Evolutionary conservation across 2,329 filamentous ascomycete genomes (phyloP), one percentile per base, ranked within the genome.

Genomic region (Pseudogymnoascus sp.): DNA sequence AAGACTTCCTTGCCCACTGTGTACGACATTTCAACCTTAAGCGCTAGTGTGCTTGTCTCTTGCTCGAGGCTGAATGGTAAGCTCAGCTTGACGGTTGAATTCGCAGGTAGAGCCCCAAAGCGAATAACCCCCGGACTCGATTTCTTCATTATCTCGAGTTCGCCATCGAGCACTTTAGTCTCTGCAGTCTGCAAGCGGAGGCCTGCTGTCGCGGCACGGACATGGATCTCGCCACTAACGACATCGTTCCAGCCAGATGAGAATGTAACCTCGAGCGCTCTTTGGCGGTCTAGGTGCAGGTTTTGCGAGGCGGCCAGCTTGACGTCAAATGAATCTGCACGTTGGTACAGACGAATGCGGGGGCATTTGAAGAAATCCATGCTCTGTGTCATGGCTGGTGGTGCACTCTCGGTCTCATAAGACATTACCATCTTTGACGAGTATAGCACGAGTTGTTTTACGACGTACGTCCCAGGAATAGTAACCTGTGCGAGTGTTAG

Each of bases 31-130:
- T 96, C 92, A n/a, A 93, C 75, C 65, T 86, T 88, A 62, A 93
- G 80, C 0, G 85, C 82, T 1, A 97, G 83, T 36, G 86, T 86
- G 2, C 81, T 81, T 0, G 90, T 80, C 45, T 91, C 86, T 63
- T 89, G 86, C 72, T 97, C 92, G 9, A 93, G 81, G 0, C 89
- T 92, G 69, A 95, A 99, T 0, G 92, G 93, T 55, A 92, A 82
- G 5, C 80, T 79, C 22, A 97, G 78, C 22, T 79, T 84, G 19
- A 88, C 74, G 0, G 70, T 75, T 0, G 78, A 77, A 2, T 79
- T 69, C 0, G 78, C 67, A 0, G 73, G 66, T 49, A 90, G 73
- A 0, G 75, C 65, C 0, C 76, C 75, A 60, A 87, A 81, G 41
- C 70, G 72, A 62, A 87, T 80, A 4, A 81, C 66, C 0, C 84